These are phyloP conservation scores for Russula griseocarnosa DNA, from an alignment of 768 basidiomycete species.

Conservation along the genomic window DNA sequence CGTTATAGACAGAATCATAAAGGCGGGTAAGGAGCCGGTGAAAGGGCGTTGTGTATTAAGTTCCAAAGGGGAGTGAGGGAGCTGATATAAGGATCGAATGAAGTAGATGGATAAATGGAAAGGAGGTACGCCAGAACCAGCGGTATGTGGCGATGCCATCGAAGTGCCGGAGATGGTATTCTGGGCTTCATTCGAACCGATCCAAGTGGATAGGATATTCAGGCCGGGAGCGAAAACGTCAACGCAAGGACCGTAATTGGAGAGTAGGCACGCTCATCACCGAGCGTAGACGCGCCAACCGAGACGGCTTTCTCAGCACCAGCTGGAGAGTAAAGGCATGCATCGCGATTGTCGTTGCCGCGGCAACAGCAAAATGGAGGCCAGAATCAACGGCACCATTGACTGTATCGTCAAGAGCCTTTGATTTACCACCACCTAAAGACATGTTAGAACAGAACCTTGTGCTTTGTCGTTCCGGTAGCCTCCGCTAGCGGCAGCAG, in stretches of 20 bases:
- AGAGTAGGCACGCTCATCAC: conserved; percentile 83
- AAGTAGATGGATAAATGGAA: conserved; percentile 67
- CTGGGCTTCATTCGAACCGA: conserved; percentile 48
- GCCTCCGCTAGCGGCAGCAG: conserved; percentile 59
- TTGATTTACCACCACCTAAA: conserved; percentile 92
- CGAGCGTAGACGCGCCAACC: conserved; percentile 85
- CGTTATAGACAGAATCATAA: conserved; percentile 49
- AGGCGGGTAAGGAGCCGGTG: conserved; percentile 42
- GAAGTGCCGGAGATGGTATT: conserved; percentile 84
- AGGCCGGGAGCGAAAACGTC: conserved; percentile 89
- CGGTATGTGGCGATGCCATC: conserved; percentile 90
- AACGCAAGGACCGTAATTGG: conserved; percentile 87
- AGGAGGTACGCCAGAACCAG: conserved; percentile 85
- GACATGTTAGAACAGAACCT: conserved; percentile 96
- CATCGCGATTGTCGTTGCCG: conserved; percentile 83
- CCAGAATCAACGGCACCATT: conserved; percentile 79
- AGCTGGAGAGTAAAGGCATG: conserved; percentile 92
- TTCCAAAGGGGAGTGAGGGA: conserved; percentile 37
- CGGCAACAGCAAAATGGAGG: conserved; percentile 95
- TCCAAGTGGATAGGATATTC: conserved; percentile 87
- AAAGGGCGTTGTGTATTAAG: conserved; percentile 37
- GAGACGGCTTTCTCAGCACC: conserved; percentile 86
- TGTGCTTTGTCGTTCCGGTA: conserved; percentile 79
- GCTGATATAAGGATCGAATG: conserved; percentile 50
- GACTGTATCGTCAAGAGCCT: conserved; percentile 77